These are phyloP conservation scores for Xanthoconium purpureum DNA, from an alignment of 768 basidiomycete species.

Conservation along the genomic window DNA sequence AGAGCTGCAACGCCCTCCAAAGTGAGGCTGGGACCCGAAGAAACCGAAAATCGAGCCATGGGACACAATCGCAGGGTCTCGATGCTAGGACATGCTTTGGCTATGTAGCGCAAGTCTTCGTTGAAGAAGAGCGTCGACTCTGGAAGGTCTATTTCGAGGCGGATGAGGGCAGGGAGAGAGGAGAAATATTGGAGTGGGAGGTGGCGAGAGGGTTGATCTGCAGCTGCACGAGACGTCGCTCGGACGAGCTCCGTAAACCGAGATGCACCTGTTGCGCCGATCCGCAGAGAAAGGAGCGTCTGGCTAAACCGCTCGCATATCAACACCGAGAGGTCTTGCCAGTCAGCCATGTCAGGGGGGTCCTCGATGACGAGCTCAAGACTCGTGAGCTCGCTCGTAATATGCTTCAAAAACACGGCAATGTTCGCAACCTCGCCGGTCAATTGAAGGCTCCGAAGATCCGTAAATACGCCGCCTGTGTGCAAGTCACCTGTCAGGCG, in stretches of 20 bases:
- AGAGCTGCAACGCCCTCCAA: conserved; percentile 63
- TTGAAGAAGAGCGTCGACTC: conserved; percentile 68
- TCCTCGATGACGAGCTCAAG: conserved; percentile 79
- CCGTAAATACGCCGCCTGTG: conserved; percentile 53
- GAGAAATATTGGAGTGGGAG: conserved; percentile 61
- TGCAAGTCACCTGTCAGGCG: conserved; percentile 60
- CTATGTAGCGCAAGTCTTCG: conserved; percentile 55
- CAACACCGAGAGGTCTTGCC: conserved; percentile 66
- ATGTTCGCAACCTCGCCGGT: conserved; percentile 71
- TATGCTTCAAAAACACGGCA: conserved; percentile 66
- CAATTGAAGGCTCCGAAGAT: conserved; percentile 58
- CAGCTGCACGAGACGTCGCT: conserved; percentile 58
- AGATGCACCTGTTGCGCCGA: conserved; percentile 65
- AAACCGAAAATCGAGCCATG: conserved; percentile 58
- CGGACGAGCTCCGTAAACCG: conserved; percentile 81
- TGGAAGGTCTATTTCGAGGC: conserved; percentile 77
- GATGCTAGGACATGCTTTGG: conserved; percentile 62
- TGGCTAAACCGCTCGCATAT: conserved; percentile 61
- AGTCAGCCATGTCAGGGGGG: conserved; percentile 69
- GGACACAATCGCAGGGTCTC: conserved; percentile 69
- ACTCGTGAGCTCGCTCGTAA: conserved; percentile 60
- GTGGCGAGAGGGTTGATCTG: conserved; percentile 54
- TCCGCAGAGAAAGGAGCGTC: conserved; percentile 57
- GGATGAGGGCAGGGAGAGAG: conserved; percentile 50
- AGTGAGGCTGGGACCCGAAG: conserved; percentile 53